Evolutionary conservation across 2,329 filamentous ascomycete species (phyloP), one percentile per base, ranked within the genome.

Genomic region (Xylaria multiplex): DNA sequence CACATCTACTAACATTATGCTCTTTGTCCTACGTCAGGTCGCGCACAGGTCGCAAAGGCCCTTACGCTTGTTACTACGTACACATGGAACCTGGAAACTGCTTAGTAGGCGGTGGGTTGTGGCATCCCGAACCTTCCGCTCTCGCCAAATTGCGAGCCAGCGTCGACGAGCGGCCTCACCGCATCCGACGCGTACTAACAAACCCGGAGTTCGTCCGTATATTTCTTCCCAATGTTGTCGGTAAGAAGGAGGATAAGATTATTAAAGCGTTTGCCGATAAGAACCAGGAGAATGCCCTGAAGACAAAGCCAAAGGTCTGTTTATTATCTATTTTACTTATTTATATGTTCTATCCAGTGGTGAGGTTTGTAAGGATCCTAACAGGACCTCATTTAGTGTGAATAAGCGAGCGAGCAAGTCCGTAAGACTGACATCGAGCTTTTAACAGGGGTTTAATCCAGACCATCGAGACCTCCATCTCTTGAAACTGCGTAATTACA

Each of bases 61-160:
- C 91, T 9, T 96, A 96, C 78, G 93, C 93, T 6, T 90, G 89
- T 75, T 97, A 97, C 80, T 97, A 97, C 79, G 81, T 97, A 22
- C 93, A 97, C 77, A 85, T 92, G 69, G 88, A 95, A 76, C 93
- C 93, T 11, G 83, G 82, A 2, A 81, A 85, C 57, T 90, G 88
- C 75, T 91, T 95, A 72, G 82, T 96, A 48, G 93, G 91, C 64
- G 93, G 92, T 53, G 93, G 94, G 1, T 81, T 96, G 16, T 97
- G 92, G 92, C 87, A 90, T 73, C 92, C 93, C 1, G 91, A 93
- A 59, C 85, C 87, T 1, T 80, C 82, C 4, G 83, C 88, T n/a
- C 81, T 96, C 14, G 85, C 85, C 42, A 84, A 85, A 68, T 81
- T 97, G 77, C 88, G 94, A 64, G 84, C 85, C 37, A 91, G 90